Base-by-base conservation (phyloP, 2,329 filamentous ascomycete genomes). In the Sordariomycetes sp. region DNA sequence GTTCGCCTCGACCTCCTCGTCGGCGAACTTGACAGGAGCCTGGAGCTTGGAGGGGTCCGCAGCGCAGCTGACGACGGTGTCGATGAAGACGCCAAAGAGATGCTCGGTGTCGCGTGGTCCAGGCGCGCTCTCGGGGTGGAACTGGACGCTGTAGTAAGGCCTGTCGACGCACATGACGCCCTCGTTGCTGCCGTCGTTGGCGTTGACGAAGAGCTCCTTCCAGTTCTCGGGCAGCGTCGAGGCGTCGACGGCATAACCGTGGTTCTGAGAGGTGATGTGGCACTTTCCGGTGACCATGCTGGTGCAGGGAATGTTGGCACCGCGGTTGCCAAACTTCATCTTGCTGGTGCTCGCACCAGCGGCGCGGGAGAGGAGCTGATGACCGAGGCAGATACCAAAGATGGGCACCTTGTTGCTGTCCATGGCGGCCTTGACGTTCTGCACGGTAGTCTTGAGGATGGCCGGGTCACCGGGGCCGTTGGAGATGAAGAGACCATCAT, bases 261-360 rank as follows among this genome's bases (percentile, higher is more conserved):
- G 94, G 72, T 99, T 99, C 73, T 99, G 94, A 10, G 94, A 97
- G 48, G 94, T 99, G 69, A 99, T 99, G 74, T 99, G 92, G 71
- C 94, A 99, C 74, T 90, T 90, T 64, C 94, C 94, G 52, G 92
- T 95, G 63, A 97, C 78, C 80, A 96, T 81, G 74, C 88, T 96
- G 12, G 92, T 97, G 78, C 91, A 96, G 52, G 94, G 94, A 66
- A 99, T 97, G 75, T 99, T 99, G 78, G 95, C 90, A 51, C 92
- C 94, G 66, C 94, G 89, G 76, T 99, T 99, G 75, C 94, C 94
- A 67, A 96, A 99, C 80, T 97, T 97, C 90, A 99, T 95, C 79
- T 99, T 99, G 66, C 80, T 73, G 0, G 94, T 97, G 53, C 78
- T 78, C 53, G 91, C 92, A 57, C 92, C 92, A 35, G 90, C 84